Base-by-base conservation (phyloP, 352 stramenopile species). In the Phytopythium litorale region DNA sequence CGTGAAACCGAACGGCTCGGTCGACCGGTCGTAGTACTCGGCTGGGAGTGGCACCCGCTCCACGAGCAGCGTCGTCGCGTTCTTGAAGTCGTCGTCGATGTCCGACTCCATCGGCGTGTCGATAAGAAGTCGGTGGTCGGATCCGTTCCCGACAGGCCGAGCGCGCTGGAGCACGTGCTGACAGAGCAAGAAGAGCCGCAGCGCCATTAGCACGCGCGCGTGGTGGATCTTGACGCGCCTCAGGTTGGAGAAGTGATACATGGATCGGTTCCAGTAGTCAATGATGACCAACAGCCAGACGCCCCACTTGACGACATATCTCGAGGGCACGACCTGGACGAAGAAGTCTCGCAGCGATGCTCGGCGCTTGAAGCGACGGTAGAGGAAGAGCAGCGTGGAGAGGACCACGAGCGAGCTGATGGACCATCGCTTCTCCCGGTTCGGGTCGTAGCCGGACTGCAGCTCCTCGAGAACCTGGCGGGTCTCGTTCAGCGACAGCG, bases 81-180 rank as follows among this genome's bases (percentile, higher is more conserved):
- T 92, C 65, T 96, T 96, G 37, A 93, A 59, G 63, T 96, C 81
- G 62, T 96, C 87, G 55, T 96, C 86, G 64, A 96, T 96, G 62
- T 95, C 87, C 42, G 84, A 77, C 56, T 93, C 84, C 70, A 92
- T 91, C 1, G 87, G 87, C 56, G 84, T 80, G 66, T 93, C 84
- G 62, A 95, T 95, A 40, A 95, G 64, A 9, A 95, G 65, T 9
- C 87, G 79, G 46, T 89, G 79, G 61, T 92, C 84, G 19, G 84
- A 92, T 28, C 65, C 77, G 42, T 89, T 88, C 15, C 70, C 85
- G 58, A 91, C 73, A 1, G 85, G 83, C 7, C 87, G 65, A 33
- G 87, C 82, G 21, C 87, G 82, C 57, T 95, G 82, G 13, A 95
- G 67, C 55, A 95, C 87, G 65, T 94, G 81, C 58, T 95, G 82